Evolutionary conservation across 2,329 filamentous ascomycete species (phyloP), one percentile per base, ranked within the genome.

Genomic region (Nothopassalora personata): DNA sequence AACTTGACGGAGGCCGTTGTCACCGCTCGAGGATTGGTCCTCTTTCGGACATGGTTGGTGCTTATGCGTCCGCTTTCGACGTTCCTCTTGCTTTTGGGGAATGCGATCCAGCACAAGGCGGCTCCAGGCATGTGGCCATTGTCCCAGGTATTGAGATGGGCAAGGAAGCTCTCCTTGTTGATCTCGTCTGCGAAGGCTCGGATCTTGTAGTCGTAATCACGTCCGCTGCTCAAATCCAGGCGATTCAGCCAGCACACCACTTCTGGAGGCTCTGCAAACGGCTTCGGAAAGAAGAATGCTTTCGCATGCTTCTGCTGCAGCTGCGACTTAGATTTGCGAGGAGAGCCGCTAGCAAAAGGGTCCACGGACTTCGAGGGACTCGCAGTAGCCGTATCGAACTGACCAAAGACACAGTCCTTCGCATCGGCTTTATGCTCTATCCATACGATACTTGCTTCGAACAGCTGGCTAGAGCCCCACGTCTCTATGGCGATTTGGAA

Each of bases 41-140:
- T 34, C 50, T 59, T 63, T 28, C 67, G 55, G 51, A 67, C 64
- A 59, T 70, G 68, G 6, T 54, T 54, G 18, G 68, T 68, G 10
- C 57, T 57, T 52, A 71, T 67, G n/a, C 56, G 57, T 4, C 69
- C 69, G n/a, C 58, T 61, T 19, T 64, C 67, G 3, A 70, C 68
- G 31, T 62, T 61, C 47, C 50, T 57, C 56, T 71, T 71, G 9
- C 52, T 54, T 49, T 59, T 59, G 0, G 68, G 68, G 56, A 69
- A 70, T 1, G 68, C 69, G n/a, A 71, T 69, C 66, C 67, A 71
- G 52, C 62, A 66, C 61, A 71, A 63, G 1, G 67, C 68, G 4
- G 67, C 69, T 30, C 68, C 68, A 30, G 61, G 52, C 46, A 71
- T 52, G n/a, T 58, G 55, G 11, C 61, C 64, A 31, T 67, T 64